Percentiles rank a stretch among this genome's conserved stretches.
Evolutionary conservation across 2,329 filamentous ascomycete species (phyloP).

Genomic region (Ascochyta lentis): DNA sequence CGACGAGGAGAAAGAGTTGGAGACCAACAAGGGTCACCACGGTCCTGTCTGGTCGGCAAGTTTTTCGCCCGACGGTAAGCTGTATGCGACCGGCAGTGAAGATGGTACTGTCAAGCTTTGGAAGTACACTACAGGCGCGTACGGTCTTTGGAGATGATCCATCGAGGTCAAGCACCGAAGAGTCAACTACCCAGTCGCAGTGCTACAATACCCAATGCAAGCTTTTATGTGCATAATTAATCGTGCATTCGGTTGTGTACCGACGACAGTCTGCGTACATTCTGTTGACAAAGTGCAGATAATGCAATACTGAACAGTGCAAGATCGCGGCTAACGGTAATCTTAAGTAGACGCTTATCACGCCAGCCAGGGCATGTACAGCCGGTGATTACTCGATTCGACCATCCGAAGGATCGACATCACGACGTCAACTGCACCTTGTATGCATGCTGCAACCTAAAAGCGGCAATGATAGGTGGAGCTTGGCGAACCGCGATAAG

Average conservation of each 20-base stretch:
- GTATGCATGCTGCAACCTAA: constrained; percentile 11
- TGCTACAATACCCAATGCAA: constrained; percentile 6
- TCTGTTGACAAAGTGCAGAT: not conserved
- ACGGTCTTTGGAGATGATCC: constrained; percentile 67
- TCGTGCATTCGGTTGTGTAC: not conserved
- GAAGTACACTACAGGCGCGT: constrained; percentile 70
- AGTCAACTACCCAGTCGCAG: not conserved
- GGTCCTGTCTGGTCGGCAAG: constrained; percentile 96
- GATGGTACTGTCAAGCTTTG: constrained; percentile 96
- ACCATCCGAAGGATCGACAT: constrained; percentile 31
- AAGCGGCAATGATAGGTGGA: constrained; percentile 21
- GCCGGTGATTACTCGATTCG: constrained; percentile 30
- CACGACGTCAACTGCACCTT: constrained; percentile 18
- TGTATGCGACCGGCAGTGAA: constrained; percentile 96
- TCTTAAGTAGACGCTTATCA: constrained; percentile 8
- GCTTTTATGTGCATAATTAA: not conserved
- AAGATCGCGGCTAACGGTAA: constrained; percentile 4
- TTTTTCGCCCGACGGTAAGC: constrained; percentile 92
- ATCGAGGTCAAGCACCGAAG: not conserved
- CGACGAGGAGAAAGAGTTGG: constrained; percentile 81
- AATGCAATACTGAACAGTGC: not conserved
- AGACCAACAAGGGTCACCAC: constrained; percentile 95
- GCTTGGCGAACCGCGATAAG: constrained; percentile 26
- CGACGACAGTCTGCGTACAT: not conserved
- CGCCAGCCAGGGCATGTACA: constrained; percentile 19